Evolutionary conservation across 169 alveolate genomes (phyloP).

Genomic region (Eimeria maxima): DNA sequence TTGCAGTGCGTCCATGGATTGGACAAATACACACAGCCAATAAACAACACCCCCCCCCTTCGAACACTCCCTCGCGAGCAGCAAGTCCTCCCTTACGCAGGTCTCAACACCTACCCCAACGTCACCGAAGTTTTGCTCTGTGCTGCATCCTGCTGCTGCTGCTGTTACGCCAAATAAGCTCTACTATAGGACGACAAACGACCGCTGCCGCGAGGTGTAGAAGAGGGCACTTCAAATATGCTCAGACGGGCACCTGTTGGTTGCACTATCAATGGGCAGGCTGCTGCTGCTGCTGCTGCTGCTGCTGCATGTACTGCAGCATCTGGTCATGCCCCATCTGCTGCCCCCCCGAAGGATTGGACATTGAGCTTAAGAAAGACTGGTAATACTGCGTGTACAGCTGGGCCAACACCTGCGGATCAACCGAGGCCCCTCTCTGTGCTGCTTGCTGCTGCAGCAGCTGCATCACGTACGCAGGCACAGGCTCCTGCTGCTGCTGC

Average conservation of each 20-base stretch:
- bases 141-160: too few species aligned
- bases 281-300: slow-evolving; percentile 48
- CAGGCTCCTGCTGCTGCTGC: not conserved
- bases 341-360: slow-evolving; percentile 5
- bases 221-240: too few species aligned
- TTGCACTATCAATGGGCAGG: not conserved
- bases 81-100: too few species aligned
- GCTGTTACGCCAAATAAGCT: not conserved
- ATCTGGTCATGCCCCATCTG: not conserved
- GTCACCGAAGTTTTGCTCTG: not conserved
- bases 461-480: slow-evolving; percentile 44
- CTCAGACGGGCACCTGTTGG: too few species aligned
- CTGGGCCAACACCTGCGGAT: slow-evolving; percentile 60
- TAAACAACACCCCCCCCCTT: too few species aligned
- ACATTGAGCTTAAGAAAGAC: slow-evolving; percentile 42
- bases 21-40: not conserved
- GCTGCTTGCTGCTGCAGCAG: slow-evolving; percentile 75
- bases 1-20: not conserved
- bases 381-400: slow-evolving; percentile 56
- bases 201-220: too few species aligned
- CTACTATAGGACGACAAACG: not conserved
- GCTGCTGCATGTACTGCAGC: not conserved
- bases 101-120: too few species aligned
- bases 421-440: slow-evolving; percentile 56
- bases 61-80: too few species aligned